A percentile compares a stretch with the other conserved stretches of the same genome.
These are phyloP conservation scores for Penicillium sp. DNA, from an alignment of 2,329 filamentous ascomycete genomes.

Conservation along the genomic window DNA sequence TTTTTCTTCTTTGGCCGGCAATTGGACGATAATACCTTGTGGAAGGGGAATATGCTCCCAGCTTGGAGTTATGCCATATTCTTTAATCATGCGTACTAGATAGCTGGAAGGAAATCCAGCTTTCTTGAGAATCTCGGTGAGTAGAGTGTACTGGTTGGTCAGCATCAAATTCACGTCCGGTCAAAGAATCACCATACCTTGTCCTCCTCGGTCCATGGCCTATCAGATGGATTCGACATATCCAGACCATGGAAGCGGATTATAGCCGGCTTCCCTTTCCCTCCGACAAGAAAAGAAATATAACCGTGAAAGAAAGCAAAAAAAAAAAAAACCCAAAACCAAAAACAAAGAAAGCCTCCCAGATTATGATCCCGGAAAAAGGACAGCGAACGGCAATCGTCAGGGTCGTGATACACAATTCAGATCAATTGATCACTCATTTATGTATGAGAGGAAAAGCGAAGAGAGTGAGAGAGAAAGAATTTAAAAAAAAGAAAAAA, in stretches of 20 bases:
- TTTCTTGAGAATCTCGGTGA: slow-evolving; percentile 44
- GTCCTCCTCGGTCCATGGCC: slow-evolving; percentile 46
- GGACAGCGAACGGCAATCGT: slow-evolving; percentile 15
- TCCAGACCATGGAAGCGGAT: slow-evolving; percentile 38
- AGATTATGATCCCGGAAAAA: slow-evolving; percentile 19
- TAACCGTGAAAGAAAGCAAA: slow-evolving; percentile 11
- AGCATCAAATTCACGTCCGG: slow-evolving; percentile 7
- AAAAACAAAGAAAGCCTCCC: slow-evolving; percentile 31
- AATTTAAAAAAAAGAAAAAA: slow-evolving; percentile 15
- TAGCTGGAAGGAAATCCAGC: slow-evolving; percentile 36
- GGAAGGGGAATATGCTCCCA: slow-evolving; percentile 45
- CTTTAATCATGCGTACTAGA: slow-evolving; percentile 40
- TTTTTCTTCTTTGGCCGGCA: not conserved
- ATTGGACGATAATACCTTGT: slow-evolving; percentile 35
- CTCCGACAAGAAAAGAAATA: slow-evolving; percentile 12
- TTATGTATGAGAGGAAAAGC: slow-evolving; percentile 4
- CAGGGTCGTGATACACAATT: slow-evolving; percentile 8
- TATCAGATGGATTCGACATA: slow-evolving; percentile 45
- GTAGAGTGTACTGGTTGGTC: slow-evolving; percentile 37
- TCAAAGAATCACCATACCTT: slow-evolving; percentile 34
- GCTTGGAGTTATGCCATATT: slow-evolving; percentile 35
- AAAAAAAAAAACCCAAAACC: too few relatives aligned
- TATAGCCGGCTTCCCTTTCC: slow-evolving; percentile 14
- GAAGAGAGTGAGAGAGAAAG: slow-evolving; percentile 13
- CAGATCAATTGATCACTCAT: slow-evolving; percentile 23